These are phyloP conservation scores for Kokia cookei DNA, from an alignment of 441 rosid species.

Conservation along the genomic window DNA sequence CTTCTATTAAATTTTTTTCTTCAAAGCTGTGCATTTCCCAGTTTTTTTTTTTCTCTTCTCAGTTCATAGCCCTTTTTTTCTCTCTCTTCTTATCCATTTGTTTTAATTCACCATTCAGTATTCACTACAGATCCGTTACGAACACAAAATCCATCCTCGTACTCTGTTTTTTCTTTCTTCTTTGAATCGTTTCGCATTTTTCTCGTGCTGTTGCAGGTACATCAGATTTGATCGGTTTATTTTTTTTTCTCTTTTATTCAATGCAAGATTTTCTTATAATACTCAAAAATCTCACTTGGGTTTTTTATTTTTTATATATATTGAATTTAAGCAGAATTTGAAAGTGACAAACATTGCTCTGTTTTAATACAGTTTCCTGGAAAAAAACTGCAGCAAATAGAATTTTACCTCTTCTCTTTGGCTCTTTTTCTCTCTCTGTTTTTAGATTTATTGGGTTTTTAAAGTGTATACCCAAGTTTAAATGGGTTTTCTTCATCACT, in stretches of 20 bases:
- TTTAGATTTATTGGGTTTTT: background rate
- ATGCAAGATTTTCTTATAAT: background rate
- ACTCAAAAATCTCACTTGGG: background rate
- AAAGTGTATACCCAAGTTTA: background rate
- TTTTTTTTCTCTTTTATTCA: background rate
- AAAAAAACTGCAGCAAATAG: constrained; percentile 1
- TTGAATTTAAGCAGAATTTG: background rate
- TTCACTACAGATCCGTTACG: constrained; percentile 10
- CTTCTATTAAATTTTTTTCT: constrained; percentile 7
- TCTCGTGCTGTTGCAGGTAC: constrained; percentile 2
- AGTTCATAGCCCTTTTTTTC: constrained; percentile 2
- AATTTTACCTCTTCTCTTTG: background rate
- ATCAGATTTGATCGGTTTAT: background rate
- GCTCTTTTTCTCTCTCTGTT: background rate
- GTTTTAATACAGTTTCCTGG: background rate
- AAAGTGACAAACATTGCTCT: background rate
- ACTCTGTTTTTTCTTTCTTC: background rate
- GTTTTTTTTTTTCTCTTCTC: background rate
- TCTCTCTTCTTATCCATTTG: background rate
- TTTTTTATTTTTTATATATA: background rate
- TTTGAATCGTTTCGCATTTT: background rate
- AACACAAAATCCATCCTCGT: background rate
- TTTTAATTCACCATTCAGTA: background rate
- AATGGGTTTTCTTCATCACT: background rate
- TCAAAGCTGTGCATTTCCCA: constrained; percentile 1